Conservation (phyloP, 2,329 filamentous ascomycete species). For the Blumeria graminis region DNA sequence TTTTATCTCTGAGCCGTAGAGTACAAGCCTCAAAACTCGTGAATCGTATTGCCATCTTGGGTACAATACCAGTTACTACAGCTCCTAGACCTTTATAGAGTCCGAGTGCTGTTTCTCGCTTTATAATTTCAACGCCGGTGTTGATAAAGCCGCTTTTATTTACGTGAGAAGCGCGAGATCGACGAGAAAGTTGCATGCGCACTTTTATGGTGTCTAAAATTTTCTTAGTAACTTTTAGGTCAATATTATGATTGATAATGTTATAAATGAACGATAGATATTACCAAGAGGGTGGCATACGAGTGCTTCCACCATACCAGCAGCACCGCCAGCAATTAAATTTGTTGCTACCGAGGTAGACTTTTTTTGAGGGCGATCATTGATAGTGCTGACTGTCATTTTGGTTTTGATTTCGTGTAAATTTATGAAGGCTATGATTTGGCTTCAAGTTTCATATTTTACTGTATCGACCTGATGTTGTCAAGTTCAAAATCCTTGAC, state of each 20-base stretch:
- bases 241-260: too few species aligned
- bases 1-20: slow-evolving; percentile 45
- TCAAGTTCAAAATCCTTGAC: too few species aligned
- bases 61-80: slow-evolving; percentile 84
- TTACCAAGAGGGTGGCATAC: slow-evolving; percentile 77
- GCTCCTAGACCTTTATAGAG: slow-evolving; percentile 97
- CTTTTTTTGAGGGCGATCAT: slow-evolving; percentile 30
- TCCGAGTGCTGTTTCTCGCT: slow-evolving; percentile 72
- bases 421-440: too few species aligned
- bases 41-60: slow-evolving; percentile 98
- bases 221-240: not conserved
- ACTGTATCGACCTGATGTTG: too few species aligned
- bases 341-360: slow-evolving; percentile 73
- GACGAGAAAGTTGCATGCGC: slow-evolving; percentile 88
- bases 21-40: slow-evolving; percentile 95
- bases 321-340: slow-evolving; percentile 82
- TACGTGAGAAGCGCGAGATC: slow-evolving; percentile 55
- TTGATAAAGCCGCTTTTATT: slow-evolving; percentile 70
- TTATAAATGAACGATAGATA: not conserved
- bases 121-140: slow-evolving; percentile 70
- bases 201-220: slow-evolving; percentile 80
- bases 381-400: too few species aligned
- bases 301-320: slow-evolving; percentile 98
- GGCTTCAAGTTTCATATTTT: too few species aligned
- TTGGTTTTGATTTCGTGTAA: too few species aligned